Evolutionary conservation across 345 rosid species (phyloP), one percentile per base, ranked within the genome.

Genomic region (Gossypium bickii): DNA sequence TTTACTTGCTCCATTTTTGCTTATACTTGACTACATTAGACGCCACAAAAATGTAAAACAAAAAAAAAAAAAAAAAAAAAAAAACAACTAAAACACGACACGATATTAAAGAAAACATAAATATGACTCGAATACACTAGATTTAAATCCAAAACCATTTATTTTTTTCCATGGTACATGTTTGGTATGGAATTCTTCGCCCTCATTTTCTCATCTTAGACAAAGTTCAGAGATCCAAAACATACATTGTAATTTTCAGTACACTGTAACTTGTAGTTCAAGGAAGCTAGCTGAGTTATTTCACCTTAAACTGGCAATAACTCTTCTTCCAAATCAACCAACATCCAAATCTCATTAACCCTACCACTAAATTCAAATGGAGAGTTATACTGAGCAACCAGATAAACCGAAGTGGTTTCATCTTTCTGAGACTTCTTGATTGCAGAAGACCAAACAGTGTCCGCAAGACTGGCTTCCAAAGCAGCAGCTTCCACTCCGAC

Each of bases 321-420:
- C 61, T 67, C 77, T 45, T 29, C 82, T 22, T 84, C 88, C 62
- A 84, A 53, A 45, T 88, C 79, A 75, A 90, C 83, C 68, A 73
- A 49, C 74, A 92, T 61, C 94, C 93, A 90, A 49, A 94, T 90
- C 87, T 94, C 97, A 78, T 94, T 92, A 55, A 94, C 92, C 51
- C 97, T 84, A 63, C 85, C 67, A 1, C 81, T 43, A 75, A 77
- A 90, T 66, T 94, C 94, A 51, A 94, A 92, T 1, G 98, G 98
- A 15, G 98, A 92, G 75, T 94, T 94, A 64, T 92, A 94, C 83
- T 92, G 97, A 0, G 97, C 93, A 12, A 94, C 97, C 0, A 76
- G 88, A 73, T 94, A 94, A 17, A 75, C 84, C 0, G 91, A 79
- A 73, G 80, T 62, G 0, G 80, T 7, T 45, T 73, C 77, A 10